These are phyloP conservation scores for Chaetomium tenue DNA, from an alignment of 495 filamentous ascomycete genomes.

Conservation along the genomic window DNA sequence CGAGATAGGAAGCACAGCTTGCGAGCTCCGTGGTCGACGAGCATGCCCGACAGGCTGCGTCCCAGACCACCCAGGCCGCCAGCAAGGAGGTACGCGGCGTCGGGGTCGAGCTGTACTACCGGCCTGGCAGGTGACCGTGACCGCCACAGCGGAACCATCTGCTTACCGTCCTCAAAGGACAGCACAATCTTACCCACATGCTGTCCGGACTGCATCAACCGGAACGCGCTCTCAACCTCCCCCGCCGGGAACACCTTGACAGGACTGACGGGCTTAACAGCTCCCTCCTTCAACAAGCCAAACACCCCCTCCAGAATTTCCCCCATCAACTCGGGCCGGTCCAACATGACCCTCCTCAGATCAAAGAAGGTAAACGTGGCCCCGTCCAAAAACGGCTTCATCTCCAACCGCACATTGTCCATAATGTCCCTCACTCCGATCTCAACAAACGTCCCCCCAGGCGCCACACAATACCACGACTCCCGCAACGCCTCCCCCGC, in stretches of 20 bases:
- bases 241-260: slow-evolving; percentile 27
- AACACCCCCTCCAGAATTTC: not conserved
- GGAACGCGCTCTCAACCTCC: slow-evolving; percentile 48
- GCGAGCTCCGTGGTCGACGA: slow-evolving; percentile 51
- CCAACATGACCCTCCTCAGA: not conserved
- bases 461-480: slow-evolving; percentile 4
- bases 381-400: not conserved
- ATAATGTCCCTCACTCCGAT: not conserved
- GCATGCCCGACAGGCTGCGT: slow-evolving; percentile 48
- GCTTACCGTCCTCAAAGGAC: slow-evolving; percentile 2
- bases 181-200: slow-evolving; percentile 53
- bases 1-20: slow-evolving; percentile 52
- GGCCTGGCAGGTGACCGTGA: not conserved
- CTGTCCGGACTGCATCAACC: slow-evolving; percentile 50
- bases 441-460: not conserved
- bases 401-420: not conserved
- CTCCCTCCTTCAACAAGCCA: not conserved
- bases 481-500: not conserved
- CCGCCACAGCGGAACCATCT: not conserved
- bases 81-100: slow-evolving; percentile 48
- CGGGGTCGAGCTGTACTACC: not conserved
- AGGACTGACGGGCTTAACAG: not conserved
- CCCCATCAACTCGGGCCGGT: not conserved
- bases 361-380: not conserved
- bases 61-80: slow-evolving; percentile 60